Conservation (phyloP, 805 yeast species). For the Schizosaccharomyces octosporus region DNA sequence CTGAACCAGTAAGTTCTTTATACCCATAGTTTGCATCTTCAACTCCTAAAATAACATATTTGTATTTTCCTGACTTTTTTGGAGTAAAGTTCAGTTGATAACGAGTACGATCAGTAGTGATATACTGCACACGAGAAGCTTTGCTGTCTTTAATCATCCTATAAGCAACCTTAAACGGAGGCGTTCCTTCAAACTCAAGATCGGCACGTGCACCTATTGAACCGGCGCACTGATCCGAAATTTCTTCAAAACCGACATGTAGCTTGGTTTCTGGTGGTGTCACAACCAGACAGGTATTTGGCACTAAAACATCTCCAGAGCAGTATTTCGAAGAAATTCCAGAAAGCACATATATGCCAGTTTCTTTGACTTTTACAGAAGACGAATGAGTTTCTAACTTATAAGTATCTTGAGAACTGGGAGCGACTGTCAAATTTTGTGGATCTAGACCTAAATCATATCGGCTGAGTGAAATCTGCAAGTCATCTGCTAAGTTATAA, state of each 20-base stretch:
- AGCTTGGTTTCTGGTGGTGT: constrained; percentile 30
- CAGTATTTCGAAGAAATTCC: constrained; percentile 38
- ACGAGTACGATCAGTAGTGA: constrained; percentile 16
- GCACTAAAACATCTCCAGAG: constrained; percentile 36
- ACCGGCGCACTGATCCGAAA: constrained; percentile 75
- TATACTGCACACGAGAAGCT: constrained; percentile 12
- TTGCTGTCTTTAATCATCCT: constrained; percentile 22
- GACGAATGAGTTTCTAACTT: neutral
- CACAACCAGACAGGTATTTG: constrained; percentile 29
- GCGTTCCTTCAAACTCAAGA: constrained; percentile 42
- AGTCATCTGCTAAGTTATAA: neutral
- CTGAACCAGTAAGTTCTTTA: constrained; percentile 7
- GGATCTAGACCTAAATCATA: neutral
- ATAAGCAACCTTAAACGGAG: constrained; percentile 55
- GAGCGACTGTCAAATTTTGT: neutral
- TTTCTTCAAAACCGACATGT: constrained; percentile 24
- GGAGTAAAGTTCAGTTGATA: constrained; percentile 50
- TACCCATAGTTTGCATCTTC: constrained; percentile 37
- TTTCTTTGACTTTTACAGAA: neutral
- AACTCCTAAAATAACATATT: constrained; percentile 40
- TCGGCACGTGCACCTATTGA: constrained; percentile 65
- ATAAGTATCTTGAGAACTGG: neutral
- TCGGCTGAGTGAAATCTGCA: neutral
- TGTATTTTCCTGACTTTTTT: constrained; percentile 54
- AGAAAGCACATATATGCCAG: constrained; percentile 37